Conservation (phyloP, 176 grass and related monocot genomes). For the Oryza glaberrima region DNA sequence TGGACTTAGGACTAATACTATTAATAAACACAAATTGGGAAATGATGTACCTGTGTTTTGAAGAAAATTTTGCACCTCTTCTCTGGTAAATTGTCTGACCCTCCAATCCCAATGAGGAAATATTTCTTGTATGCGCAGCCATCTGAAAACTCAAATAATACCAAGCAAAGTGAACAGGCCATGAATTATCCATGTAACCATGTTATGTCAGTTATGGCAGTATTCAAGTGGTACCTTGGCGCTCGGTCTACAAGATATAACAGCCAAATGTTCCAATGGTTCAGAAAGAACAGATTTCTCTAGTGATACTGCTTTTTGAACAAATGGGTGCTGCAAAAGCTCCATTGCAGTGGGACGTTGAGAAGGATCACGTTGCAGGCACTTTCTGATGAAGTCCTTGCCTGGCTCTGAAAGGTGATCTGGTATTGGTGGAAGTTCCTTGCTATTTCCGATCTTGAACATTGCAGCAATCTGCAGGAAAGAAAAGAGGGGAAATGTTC, state of each 20-base stretch:
- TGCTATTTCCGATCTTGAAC: conserved; percentile 99
- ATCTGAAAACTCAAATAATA: conserved; percentile 54
- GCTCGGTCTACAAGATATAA: conserved; percentile 58
- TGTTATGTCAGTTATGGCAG: conserved; percentile 17
- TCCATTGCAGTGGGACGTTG: conserved; percentile 74
- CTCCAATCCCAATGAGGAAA: conserved; percentile 75
- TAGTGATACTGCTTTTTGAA: conserved; percentile 63
- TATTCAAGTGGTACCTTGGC: conserved; percentile 54
- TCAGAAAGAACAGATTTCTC: conserved; percentile 69
- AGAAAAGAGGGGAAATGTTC: conserved; percentile 30
- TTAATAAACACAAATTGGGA: conserved; percentile 9
- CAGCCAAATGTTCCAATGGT: conserved; percentile 57
- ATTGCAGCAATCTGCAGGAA: conserved; percentile 87
- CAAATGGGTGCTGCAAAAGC: conserved; percentile 89
- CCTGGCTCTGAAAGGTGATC: conserved; percentile 84
- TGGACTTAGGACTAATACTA: background rate
- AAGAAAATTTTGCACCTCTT: conserved; percentile 65
- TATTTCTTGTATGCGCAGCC: conserved; percentile 67
- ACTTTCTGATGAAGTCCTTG: conserved; percentile 87
- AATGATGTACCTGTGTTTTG: conserved; percentile 57
- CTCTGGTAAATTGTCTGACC: conserved; percentile 78
- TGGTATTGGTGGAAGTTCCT: conserved; percentile 88
- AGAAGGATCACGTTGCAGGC: conserved; percentile 84
- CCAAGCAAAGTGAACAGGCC: conserved; percentile 29
- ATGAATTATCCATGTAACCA: conserved; percentile 19